Evolutionary conservation across 345 rosid genomes (phyloP), one percentile per base, ranked within the genome.

Genomic region (Brassica juncea): DNA sequence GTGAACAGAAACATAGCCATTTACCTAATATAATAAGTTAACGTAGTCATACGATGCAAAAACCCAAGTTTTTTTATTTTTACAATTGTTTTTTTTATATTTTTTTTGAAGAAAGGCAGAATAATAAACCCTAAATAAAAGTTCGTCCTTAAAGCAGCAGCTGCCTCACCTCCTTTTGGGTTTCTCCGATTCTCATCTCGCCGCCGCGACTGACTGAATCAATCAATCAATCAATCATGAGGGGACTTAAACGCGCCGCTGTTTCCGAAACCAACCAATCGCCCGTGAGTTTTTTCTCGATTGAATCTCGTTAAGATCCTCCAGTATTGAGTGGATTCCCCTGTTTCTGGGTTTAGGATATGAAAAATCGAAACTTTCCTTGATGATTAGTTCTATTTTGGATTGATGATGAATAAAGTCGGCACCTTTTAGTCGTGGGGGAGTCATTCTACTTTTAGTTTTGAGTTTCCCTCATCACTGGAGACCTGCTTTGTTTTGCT

Each of bases 161-260:
- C 59, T 73, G 70, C 69, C 69, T 73, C 68, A n/a, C n/a, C 68
- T 70, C 68, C 68, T 62, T 66, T 12, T 31, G 23, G 34, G 49
- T n/a, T 49, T 4, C 2, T 23, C 21, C 63, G 68, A 57, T 55
- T 72, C 73, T 6, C 35, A 71, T 42, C 58, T 75, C 61, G 66
- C 39, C 12, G 44, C 65, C 35, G 73, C 30, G 63, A 32, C 63
- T 15, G 63, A 32, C 63, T 82, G 37, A 71, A 83, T 80, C 80
- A 39, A 89, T 89, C 93, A 92, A 25, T 25, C 27, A 25, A 25
- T 27, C 30, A 39, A 89, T 89, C 93, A 92, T 52, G 57, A 52
- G 82, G 74, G 94, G 91, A 62, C 30, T 88, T 16, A 94, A 92
- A 80, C 94, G 95, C 31, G 78, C 85, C 64, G 91, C 93, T 52